Evolutionary conservation across 2,329 filamentous ascomycete species (phyloP), one percentile per base, ranked within the genome.

Genomic region (Nigrospora sphaerica): DNA sequence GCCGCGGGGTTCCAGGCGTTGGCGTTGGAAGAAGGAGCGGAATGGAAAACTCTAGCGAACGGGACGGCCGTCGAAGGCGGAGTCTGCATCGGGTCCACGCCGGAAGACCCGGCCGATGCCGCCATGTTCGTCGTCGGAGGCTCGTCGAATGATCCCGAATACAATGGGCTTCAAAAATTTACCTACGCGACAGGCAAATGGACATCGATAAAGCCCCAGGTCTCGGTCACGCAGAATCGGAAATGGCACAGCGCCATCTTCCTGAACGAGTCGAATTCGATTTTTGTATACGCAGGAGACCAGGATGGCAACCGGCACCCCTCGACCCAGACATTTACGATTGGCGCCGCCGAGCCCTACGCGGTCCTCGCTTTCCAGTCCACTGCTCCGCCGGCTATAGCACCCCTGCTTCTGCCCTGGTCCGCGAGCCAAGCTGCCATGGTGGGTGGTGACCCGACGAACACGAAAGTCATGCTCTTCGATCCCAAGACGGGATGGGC

Each of bases 51-150:
- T 54, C 64, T 93, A 54, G 59, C 74, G 1, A 76, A 75, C 62
- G 88, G 88, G 42, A 75, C 83, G 50, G 71, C 81, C 16, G 86
- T 95, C 18, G 81, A 79, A 2, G 88, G 86, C 39, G 88, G 79
- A 36, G 80, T 81, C 7, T 97, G 92, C 65, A 85, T 95, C 18
- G 83, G 82, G 46, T 83, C 82, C 34, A 78, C 75, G 19, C 75
- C 83, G 18, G 75, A 74, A 17, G 74, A 86, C 52, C 61, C 74
- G 16, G 69, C 72, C 36, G 68, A 78, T 44, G 74, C 84, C 5
- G 85, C 77, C 23, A 74, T 96, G 31, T 95, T 85, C 61, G 76
- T 96, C 40, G 81, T 97, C 34, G 92, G 92, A 55, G 92, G 92
- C 42, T 77, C 73, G 37, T 71, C 74, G 23, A 63, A 61, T 48